phyloP scores from a whole-genome alignment of 2,329 filamentous ascomycete species.

The Aspergillus uvarum region DNA sequence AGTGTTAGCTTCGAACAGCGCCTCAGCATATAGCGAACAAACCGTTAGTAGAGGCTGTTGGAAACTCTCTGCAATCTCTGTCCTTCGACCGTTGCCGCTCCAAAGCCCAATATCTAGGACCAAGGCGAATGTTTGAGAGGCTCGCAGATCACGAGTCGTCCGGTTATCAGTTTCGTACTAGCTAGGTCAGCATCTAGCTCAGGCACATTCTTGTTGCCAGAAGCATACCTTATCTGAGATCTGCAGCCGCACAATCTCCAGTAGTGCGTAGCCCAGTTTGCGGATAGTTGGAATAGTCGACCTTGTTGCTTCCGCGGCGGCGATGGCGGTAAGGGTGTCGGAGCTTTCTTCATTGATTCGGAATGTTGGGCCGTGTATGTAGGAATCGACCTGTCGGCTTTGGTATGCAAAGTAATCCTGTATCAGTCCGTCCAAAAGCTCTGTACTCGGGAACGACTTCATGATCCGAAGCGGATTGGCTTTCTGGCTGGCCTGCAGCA shows the following conservation, averaged over 20 bases:
- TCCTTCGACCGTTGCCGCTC: slow-evolving; percentile 60
- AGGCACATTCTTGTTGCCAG: slow-evolving; percentile 52
- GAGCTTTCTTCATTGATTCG: slow-evolving; percentile 37
- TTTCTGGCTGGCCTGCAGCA: slow-evolving; percentile 58
- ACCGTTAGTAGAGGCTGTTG: slow-evolving; percentile 54
- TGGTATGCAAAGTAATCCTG: slow-evolving; percentile 39
- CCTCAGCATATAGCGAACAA: slow-evolving; percentile 1
- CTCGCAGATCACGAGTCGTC: slow-evolving; percentile 56
- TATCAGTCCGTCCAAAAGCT: slow-evolving; percentile 41
- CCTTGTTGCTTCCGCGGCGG: slow-evolving; percentile 39
- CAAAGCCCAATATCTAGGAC: slow-evolving; percentile 56
- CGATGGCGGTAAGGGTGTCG: slow-evolving; percentile 40
- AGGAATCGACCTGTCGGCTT: slow-evolving; percentile 41
- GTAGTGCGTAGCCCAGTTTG: slow-evolving; percentile 44
- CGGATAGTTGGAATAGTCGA: slow-evolving; percentile 40
- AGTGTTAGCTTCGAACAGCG: neutral
- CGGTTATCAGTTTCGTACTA: slow-evolving; percentile 39
- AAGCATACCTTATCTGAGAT: slow-evolving; percentile 59
- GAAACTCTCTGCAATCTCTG: slow-evolving; percentile 61
- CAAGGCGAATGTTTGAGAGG: slow-evolving; percentile 53
- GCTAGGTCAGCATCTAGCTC: slow-evolving; percentile 19
- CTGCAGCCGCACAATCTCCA: slow-evolving; percentile 40
- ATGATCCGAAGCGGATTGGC: slow-evolving; percentile 55
- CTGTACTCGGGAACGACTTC: slow-evolving; percentile 42
- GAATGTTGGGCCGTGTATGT: slow-evolving; percentile 42